Conservation (phyloP, 768 basidiomycete species). For the Lactarius evosmus region DNA sequence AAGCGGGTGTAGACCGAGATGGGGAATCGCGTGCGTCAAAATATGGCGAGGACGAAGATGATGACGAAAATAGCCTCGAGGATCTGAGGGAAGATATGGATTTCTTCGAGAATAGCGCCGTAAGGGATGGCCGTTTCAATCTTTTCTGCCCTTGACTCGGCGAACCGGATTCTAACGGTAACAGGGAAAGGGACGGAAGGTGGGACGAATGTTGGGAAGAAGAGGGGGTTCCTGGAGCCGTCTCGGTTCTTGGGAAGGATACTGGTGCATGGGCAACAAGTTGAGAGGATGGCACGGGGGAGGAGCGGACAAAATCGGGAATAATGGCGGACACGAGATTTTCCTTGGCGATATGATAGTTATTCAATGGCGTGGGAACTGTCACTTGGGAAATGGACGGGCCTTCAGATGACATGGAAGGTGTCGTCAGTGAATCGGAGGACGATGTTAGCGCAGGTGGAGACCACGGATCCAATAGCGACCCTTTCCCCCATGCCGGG, state of each 20-base stretch:
- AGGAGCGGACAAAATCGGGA: conserved; percentile 30
- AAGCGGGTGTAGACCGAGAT: conserved; percentile 16
- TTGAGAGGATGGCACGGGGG: conserved; percentile 29
- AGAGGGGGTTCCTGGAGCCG: conserved; percentile 34
- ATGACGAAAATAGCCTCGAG: conserved; percentile 34
- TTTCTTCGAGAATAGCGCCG: conserved; percentile 64
- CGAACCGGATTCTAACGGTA: conserved; percentile 35
- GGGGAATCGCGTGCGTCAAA: conserved; percentile 39
- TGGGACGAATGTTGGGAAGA: conserved; percentile 39
- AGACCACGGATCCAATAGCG: conserved; percentile 21
- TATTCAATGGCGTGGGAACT: conserved; percentile 6
- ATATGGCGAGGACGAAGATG: conserved; percentile 35
- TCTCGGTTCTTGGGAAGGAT: conserved; percentile 47
- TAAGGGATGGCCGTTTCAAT: conserved; percentile 66
- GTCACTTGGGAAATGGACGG: conserved; percentile 16
- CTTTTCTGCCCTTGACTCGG: conserved; percentile 37
- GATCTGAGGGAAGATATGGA: conserved; percentile 48
- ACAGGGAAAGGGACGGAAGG: conserved; percentile 34
- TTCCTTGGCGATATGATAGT: conserved; percentile 33
- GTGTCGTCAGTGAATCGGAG: conserved; percentile 27
- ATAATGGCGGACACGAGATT: conserved; percentile 35
- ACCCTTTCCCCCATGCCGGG: conserved; percentile 22
- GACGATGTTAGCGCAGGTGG: conserved; percentile 25
- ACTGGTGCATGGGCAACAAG: conserved; percentile 29
- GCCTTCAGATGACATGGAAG: conserved; percentile 25